phyloP scores from a whole-genome alignment of 345 rosid species.

The Raphanus raphanistrum region DNA sequence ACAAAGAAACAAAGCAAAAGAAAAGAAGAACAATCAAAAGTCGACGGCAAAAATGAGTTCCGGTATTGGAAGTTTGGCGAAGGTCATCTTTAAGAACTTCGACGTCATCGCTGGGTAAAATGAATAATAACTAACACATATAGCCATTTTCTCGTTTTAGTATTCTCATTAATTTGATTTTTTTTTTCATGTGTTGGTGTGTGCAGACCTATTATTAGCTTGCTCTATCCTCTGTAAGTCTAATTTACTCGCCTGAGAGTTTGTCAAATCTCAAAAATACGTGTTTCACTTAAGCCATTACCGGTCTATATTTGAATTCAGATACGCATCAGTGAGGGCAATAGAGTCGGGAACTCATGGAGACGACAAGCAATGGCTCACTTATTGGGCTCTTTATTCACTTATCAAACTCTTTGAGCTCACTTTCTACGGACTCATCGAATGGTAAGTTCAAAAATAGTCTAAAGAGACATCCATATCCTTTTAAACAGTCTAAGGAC shows the following conservation, averaged over 20 bases:
- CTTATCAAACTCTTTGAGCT: constrained; percentile 75
- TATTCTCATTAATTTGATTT: not conserved
- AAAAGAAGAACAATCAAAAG: not conserved
- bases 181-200: not conserved
- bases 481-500: not conserved
- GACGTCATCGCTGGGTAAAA: constrained; percentile 75
- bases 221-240: constrained; percentile 80
- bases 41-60: constrained; percentile 29
- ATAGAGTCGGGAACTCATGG: constrained; percentile 61
- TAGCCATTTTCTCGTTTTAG: not conserved
- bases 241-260: not conserved
- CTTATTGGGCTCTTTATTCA: constrained; percentile 87
- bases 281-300: not conserved
- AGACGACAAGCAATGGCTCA: constrained; percentile 80
- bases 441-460: constrained; percentile 41
- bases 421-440: constrained; percentile 58
- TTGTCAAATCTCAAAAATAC: not conserved
- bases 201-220: constrained; percentile 71
- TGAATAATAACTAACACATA: not conserved
- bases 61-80: constrained; percentile 60
- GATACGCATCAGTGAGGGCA: constrained; percentile 72
- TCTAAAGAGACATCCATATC: not conserved
- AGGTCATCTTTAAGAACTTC: constrained; percentile 62
- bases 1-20: not conserved
- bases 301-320: constrained; percentile 13